Percentiles rank a stretch among this genome's conserved stretches.
phyloP scores from a whole-genome alignment of 2,329 filamentous ascomycete species.

The Amylocarpus encephaloides region DNA sequence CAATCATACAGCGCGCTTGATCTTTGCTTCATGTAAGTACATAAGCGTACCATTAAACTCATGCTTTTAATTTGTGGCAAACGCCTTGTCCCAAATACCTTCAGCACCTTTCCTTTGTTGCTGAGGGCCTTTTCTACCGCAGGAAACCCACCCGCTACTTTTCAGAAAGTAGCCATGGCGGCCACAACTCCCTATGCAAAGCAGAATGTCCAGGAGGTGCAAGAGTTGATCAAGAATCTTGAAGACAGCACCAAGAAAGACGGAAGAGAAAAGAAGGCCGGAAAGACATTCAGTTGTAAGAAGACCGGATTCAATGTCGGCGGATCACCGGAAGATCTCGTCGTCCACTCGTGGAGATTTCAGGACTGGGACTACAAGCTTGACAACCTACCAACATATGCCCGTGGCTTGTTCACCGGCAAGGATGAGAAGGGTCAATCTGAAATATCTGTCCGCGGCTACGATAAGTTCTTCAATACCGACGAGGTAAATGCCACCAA shows the following conservation, averaged over 20 bases:
- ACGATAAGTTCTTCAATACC: slow-evolving; percentile 99
- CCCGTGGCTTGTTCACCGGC: slow-evolving; percentile 89
- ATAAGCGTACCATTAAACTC: background rate
- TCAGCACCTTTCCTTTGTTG: background rate
- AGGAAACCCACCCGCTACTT: background rate
- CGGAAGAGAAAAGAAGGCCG: slow-evolving; percentile 45
- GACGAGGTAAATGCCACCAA: slow-evolving; percentile 74
- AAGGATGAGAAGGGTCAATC: slow-evolving; percentile 54
- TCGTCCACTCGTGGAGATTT: slow-evolving; percentile 87
- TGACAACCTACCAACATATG: slow-evolving; percentile 78
- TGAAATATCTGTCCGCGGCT: slow-evolving; percentile 83
- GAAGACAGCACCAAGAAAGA: slow-evolving; percentile 60
- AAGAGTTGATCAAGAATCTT: slow-evolving; percentile 42
- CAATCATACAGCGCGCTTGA: too few species aligned
- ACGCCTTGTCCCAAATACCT: background rate
- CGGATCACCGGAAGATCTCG: slow-evolving; percentile 54
- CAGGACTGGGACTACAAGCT: slow-evolving; percentile 96
- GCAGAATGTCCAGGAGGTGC: slow-evolving; percentile 65
- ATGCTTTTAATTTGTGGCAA: background rate
- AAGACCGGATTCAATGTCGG: slow-evolving; percentile 70
- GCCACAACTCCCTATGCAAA: slow-evolving; percentile 52
- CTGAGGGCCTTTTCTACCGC: background rate
- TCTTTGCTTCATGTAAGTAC: too few species aligned
- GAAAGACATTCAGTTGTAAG: slow-evolving; percentile 62
- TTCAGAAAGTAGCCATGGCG: slow-evolving; percentile 41